Evolutionary conservation across 2,329 filamentous ascomycete species (phyloP).

Genomic region (Fusarium odoratissimum): DNA sequence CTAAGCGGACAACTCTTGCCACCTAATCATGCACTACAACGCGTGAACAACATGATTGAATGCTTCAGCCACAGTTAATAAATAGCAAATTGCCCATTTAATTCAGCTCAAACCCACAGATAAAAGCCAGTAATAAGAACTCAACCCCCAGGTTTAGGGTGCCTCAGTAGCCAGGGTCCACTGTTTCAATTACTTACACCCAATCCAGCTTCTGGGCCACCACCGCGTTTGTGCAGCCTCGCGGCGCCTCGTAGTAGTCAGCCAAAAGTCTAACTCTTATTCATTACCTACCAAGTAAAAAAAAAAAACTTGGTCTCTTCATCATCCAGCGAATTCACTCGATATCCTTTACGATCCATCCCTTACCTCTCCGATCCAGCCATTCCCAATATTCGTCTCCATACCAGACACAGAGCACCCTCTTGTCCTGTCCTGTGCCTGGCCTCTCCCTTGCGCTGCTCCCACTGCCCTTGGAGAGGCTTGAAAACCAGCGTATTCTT

Average conservation of each 20-base stretch:
- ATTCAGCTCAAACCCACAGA: background rate
- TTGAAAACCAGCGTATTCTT: constrained; percentile 20
- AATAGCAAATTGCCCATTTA: background rate
- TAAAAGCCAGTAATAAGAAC: background rate
- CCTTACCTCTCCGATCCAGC: constrained; percentile 20
- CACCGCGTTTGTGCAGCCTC: constrained; percentile 40
- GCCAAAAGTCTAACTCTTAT: constrained; percentile 19
- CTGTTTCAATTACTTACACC: constrained; percentile 3
- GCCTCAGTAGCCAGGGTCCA: constrained; percentile 5
- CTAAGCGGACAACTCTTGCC: background rate
- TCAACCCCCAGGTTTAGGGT: background rate
- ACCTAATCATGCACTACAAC: background rate
- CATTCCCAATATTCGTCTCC: constrained; percentile 22
- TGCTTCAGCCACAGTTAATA: background rate
- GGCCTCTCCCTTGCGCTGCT: constrained; percentile 39
- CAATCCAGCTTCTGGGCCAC: constrained; percentile 23
- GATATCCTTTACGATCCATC: constrained; percentile 26
- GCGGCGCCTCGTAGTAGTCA: constrained; percentile 30
- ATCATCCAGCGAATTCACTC: constrained; percentile 19
- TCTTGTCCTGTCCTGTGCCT: constrained; percentile 1
- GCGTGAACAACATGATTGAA: background rate
- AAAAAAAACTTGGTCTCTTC: constrained; percentile 11
- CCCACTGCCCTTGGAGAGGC: constrained; percentile 36
- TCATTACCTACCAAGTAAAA: background rate
- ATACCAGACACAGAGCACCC: constrained; percentile 30